Conservation (phyloP, 129 eudicot genomes). For the Silybum marianum region DNA sequence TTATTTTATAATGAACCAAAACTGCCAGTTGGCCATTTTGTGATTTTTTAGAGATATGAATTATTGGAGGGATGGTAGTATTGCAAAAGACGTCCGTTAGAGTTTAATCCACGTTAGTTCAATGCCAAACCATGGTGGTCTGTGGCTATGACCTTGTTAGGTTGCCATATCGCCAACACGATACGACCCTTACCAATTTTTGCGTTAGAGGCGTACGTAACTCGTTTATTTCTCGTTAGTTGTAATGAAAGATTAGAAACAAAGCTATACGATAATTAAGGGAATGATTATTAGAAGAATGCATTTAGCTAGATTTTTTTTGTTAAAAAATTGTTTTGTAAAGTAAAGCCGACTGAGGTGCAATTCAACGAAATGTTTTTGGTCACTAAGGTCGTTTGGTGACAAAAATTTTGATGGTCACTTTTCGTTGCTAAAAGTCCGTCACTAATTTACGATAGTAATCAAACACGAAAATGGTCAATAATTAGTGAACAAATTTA, state of each 20-base stretch:
- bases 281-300: too few relatives aligned
- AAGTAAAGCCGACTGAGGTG: too few relatives aligned
- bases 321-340: too few relatives aligned
- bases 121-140: conserved; percentile 10
- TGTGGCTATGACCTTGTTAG: not conserved
- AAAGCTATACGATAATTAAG: too few relatives aligned
- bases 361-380: too few relatives aligned
- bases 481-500: too few relatives aligned
- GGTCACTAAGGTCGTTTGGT: too few relatives aligned
- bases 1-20: conserved; percentile 12
- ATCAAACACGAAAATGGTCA: too few relatives aligned
- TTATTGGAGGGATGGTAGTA: conserved; percentile 13
- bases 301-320: too few relatives aligned
- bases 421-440: too few relatives aligned
- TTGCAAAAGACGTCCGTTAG: conserved; percentile 6
- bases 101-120: conserved; percentile 17
- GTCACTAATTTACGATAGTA: too few relatives aligned
- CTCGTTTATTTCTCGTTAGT: not conserved
- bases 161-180: not conserved
- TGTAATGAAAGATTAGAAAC: not conserved
- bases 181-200: not conserved
- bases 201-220: not conserved
- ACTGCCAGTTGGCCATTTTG: conserved; percentile 5
- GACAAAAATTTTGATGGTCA: too few relatives aligned
- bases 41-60: not conserved